phyloP scores from a whole-genome alignment of 345 rosid species.

The Noccaea caerulescens region DNA sequence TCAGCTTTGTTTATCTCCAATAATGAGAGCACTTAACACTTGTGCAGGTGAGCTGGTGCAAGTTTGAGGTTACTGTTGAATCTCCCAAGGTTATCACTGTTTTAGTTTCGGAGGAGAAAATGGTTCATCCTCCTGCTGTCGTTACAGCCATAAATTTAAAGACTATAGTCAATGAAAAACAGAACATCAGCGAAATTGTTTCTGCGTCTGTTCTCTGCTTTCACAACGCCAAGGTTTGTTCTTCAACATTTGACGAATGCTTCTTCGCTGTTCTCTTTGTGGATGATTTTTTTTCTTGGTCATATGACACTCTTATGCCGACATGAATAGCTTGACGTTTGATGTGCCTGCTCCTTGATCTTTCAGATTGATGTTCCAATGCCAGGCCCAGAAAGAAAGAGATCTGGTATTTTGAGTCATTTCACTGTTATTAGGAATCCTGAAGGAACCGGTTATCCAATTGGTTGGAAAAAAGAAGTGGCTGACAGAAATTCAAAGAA shows the following conservation, averaged over 20 bases:
- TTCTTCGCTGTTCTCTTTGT: constrained; percentile 32
- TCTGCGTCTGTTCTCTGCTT: constrained; percentile 91
- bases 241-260: constrained; percentile 29
- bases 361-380: constrained; percentile 93
- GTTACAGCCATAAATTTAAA: constrained; percentile 92
- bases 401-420: constrained; percentile 77
- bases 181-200: constrained; percentile 81
- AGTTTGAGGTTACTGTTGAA: constrained; percentile 76
- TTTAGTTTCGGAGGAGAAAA: constrained; percentile 52
- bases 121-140: constrained; percentile 81
- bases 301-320: constrained; percentile 25
- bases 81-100: constrained; percentile 66
- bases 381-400: constrained; percentile 87
- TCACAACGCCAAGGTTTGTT: constrained; percentile 93
- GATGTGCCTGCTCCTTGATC: constrained; percentile 34
- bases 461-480: constrained; percentile 93
- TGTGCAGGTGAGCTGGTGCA: constrained; percentile 96
- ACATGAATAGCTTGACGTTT: constrained; percentile 23
- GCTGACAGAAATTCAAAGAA: constrained; percentile 79
- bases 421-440: constrained; percentile 92
- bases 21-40: constrained; percentile 39
- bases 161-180: constrained; percentile 80
- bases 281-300: constrained; percentile 11
- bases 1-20: constrained; percentile 30
- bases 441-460: constrained; percentile 86